Evolutionary conservation across 768 basidiomycete genomes (phyloP), one percentile per base, ranked within the genome.

Genomic region (Strobilomyces confusus): DNA sequence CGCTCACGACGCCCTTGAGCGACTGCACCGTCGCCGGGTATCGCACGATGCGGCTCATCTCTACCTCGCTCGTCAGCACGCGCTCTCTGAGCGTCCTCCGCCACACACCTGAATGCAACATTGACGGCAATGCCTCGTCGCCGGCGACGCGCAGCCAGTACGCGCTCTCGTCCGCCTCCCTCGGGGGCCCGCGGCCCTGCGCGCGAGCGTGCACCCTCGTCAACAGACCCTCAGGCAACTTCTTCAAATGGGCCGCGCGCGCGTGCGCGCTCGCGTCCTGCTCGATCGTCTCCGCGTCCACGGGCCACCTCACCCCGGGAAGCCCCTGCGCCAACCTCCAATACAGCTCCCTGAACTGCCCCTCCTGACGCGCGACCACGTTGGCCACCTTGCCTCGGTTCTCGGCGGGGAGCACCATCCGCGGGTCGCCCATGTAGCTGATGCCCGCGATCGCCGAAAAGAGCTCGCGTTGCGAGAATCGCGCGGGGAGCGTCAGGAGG

Each of bases 401-500:
- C 78, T 99, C 97, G 0, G 86, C 93, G 1, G 94, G 94, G 5
- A 95, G 80, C 44, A 89, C 60, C 97, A 99, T 99, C 42, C 97
- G 83, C 30, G 92, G 91, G 66, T 99, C 94, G 19, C 94, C 94
- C 38, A 72, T 72, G 64, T 99, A 99, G 57, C 84, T 87, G 20
- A 99, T 84, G 0, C 86, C 81, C 0, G 95, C 87, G 48, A 99
- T 88, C 42, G 84, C 80, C 60, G 86, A 84, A 65, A 92, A 99
- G 2, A 99, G 81, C 55, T 88, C 78, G 7, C 78, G 78, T 67
- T 95, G 91, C 44, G 85, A 76, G 67, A 99, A 99, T 20, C 77
- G 72, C n/a, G 77, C 78, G 2, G 93, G 92, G 23, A 97, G 84
- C 9, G 83, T 87, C 57, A 97, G 82, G 46, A 98, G 85, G 0